These are phyloP conservation scores for Pseudocohnilembus persalinus DNA, from an alignment of 169 alveolate genomes.

Conservation along the genomic window DNA sequence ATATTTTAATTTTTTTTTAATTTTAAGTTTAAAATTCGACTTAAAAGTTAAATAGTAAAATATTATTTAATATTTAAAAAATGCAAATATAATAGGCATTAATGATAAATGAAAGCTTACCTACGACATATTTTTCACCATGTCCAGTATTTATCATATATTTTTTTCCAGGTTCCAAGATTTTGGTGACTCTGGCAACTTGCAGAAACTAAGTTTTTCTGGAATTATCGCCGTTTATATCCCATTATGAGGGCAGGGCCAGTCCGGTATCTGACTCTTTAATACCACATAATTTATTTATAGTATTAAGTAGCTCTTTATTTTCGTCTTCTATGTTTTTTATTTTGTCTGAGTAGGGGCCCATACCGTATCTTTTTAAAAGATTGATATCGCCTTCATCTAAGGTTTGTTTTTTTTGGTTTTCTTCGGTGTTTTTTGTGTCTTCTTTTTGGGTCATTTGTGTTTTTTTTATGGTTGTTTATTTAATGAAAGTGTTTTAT, in stretches of 20 bases:
- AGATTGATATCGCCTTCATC: constrained; percentile 86
- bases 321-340: constrained; percentile 79
- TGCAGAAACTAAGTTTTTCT: constrained; percentile 94
- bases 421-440: not conserved
- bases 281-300: constrained; percentile 88
- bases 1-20: too few species aligned
- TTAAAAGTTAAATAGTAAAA: too few species aligned
- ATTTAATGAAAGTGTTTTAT: too few species aligned
- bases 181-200: constrained; percentile 99
- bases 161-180: constrained; percentile 96
- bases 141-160: constrained; percentile 95
- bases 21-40: too few species aligned
- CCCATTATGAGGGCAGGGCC: constrained; percentile 99
- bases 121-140: constrained; percentile 98
- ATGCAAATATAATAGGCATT: too few species aligned
- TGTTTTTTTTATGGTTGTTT: too few species aligned
- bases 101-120: too few species aligned
- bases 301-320: constrained; percentile 67
- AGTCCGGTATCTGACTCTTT: constrained; percentile 99
- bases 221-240: constrained; percentile 95
- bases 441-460: not conserved
- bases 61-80: too few species aligned
- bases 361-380: constrained; percentile 86
- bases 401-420: constrained; percentile 35
- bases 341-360: constrained; percentile 84